These are phyloP conservation scores for Dioszegia aurantiaca DNA, from an alignment of 768 basidiomycete species.

Conservation along the genomic window DNA sequence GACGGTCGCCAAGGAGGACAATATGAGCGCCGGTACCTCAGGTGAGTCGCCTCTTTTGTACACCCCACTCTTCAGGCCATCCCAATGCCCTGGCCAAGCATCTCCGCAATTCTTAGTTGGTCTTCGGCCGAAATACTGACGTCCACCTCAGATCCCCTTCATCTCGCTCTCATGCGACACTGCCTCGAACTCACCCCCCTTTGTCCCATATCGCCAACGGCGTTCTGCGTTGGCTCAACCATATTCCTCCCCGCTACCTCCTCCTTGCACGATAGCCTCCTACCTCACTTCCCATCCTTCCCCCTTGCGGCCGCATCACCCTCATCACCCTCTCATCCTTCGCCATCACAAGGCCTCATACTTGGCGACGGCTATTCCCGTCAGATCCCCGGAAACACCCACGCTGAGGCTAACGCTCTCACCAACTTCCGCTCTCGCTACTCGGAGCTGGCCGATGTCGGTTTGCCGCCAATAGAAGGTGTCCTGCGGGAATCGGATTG, in stretches of 20 bases:
- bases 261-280: slow-evolving; percentile 18
- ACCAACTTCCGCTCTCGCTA: slow-evolving; percentile 62
- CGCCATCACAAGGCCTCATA: slow-evolving; percentile 53
- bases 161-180: slow-evolving; percentile 41
- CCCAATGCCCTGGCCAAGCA: no score
- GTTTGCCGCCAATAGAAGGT: slow-evolving; percentile 53
- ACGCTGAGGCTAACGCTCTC: slow-evolving; percentile 93
- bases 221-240: slow-evolving; percentile 50
- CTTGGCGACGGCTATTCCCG: slow-evolving; percentile 82
- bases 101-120: no score
- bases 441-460: slow-evolving; percentile 10
- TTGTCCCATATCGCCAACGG: slow-evolving; percentile 42
- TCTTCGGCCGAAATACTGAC: no score
- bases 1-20: no score
- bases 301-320: slow-evolving; percentile 1
- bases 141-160: slow-evolving; percentile 26
- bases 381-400: slow-evolving; percentile 86
- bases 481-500: slow-evolving; percentile 66
- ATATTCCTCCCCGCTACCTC: slow-evolving; percentile 45
- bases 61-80: no score
- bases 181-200: slow-evolving; percentile 40
- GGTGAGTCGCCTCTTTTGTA: no score
- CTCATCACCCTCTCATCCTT: not conserved
- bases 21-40: no score
- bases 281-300: slow-evolving; percentile 31